Conservation (phyloP, 352 stramenopile genomes). For the Pythium oligandrum region DNA sequence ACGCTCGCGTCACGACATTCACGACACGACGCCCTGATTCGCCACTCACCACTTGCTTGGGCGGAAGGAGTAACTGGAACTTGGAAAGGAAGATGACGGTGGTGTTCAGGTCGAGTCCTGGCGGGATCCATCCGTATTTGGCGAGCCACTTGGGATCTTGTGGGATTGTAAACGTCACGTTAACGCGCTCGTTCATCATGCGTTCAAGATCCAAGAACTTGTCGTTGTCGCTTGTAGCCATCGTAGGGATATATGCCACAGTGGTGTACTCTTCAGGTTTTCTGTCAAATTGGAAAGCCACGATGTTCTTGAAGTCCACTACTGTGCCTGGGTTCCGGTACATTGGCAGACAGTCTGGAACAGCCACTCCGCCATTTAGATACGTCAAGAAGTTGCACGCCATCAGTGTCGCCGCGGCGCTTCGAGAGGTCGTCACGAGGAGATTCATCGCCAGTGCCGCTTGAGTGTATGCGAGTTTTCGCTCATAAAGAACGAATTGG, state of each 20-base stretch:
- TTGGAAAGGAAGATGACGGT: conserved; percentile 6
- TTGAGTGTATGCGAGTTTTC: conserved; percentile 2
- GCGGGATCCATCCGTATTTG: conserved; percentile 8
- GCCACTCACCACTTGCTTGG: conserved; percentile 1
- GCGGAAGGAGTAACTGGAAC: conserved; percentile 8
- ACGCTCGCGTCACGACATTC: conserved; percentile 5
- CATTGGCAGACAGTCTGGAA: conserved; percentile 7
- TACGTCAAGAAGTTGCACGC: conserved; percentile 9
- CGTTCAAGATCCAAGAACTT: conserved; percentile 3
- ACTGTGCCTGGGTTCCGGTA: conserved; percentile 4
- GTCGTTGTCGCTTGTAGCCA: background rate
- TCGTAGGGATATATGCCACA: conserved; percentile 12
- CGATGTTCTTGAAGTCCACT: conserved; percentile 6
- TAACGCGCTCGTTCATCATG: conserved; percentile 3
- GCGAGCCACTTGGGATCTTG: conserved; percentile 7
- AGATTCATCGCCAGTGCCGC: background rate
- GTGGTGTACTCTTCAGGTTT: conserved; percentile 5
- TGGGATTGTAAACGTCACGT: conserved; percentile 10
- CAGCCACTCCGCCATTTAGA: conserved; percentile 4
- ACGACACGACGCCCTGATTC: conserved; percentile 1
- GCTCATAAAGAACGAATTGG: conserved; percentile 1
- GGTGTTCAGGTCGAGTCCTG: conserved; percentile 9
- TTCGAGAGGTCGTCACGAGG: background rate
- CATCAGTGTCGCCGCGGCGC: conserved; percentile 1
- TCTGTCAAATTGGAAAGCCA: conserved; percentile 6